Percentiles rank a stretch among this genome's conserved stretches.
phyloP scores from a whole-genome alignment of 176 grass and related monocot species.

The maize (Zea mays) region DNA sequence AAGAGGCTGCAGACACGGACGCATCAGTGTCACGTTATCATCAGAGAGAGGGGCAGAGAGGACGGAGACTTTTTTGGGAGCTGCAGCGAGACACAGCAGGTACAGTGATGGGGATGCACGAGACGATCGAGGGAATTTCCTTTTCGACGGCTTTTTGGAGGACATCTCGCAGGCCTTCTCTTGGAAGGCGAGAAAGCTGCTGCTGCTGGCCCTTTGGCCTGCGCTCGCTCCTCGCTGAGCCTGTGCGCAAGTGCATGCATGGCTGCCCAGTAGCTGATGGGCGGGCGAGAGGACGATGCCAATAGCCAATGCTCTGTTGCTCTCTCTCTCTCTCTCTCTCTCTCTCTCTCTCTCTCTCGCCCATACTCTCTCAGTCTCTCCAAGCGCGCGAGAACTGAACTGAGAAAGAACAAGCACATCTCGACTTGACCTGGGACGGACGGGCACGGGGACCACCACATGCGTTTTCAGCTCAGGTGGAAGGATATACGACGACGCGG shows the following conservation, averaged over 20 bases:
- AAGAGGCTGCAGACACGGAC: too few relatives aligned
- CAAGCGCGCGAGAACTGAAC: background rate
- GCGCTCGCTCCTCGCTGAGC: background rate
- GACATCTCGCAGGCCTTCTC: constrained; percentile 36
- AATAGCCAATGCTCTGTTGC: background rate
- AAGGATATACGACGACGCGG: background rate
- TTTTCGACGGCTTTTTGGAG: constrained; percentile 41
- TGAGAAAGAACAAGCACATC: constrained; percentile 34
- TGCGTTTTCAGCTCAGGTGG: constrained; percentile 40
- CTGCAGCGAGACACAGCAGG: too few relatives aligned
- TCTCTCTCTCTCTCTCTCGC: too few relatives aligned
- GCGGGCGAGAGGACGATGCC: background rate
- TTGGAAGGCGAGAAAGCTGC: constrained; percentile 56
- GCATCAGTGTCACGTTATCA: too few relatives aligned
- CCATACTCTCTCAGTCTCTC: background rate
- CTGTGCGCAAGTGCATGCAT: constrained; percentile 19
- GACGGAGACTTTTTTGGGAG: too few relatives aligned
- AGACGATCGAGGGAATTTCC: constrained; percentile 33
- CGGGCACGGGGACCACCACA: constrained; percentile 3
- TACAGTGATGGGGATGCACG: too few relatives aligned
- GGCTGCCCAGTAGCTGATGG: background rate
- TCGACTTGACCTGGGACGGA: background rate
- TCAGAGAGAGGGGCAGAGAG: too few relatives aligned
- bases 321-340: background rate
- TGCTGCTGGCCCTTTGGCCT: constrained; percentile 14